Percentiles rank a stretch among this genome's conserved stretches.
Conservation (phyloP, 805 yeast species). For the Candida suzukii region DNA sequence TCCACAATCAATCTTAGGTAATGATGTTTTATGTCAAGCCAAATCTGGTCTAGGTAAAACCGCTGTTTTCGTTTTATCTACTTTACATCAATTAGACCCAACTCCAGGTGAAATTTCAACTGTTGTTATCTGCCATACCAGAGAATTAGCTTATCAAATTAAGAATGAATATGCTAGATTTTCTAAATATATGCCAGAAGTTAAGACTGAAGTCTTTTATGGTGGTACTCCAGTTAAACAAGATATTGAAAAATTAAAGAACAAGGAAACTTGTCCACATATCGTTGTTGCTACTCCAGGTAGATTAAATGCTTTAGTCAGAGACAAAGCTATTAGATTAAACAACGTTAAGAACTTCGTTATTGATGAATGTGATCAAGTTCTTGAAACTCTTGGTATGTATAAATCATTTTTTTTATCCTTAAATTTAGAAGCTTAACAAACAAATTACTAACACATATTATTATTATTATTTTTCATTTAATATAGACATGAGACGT, state of each 20-base stretch:
- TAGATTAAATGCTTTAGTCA: constrained; percentile 87
- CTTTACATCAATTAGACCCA: constrained; percentile 95
- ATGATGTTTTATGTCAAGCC: constrained; percentile 97
- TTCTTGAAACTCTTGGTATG: constrained; percentile 54
- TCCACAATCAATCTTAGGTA: constrained; percentile 96
- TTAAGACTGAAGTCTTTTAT: constrained; percentile 91
- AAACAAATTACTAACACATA: not conserved
- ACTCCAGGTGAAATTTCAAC: constrained; percentile 95
- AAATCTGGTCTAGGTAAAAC: constrained; percentile 99
- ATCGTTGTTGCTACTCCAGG: constrained; percentile 98
- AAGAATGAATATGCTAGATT: constrained; percentile 95
- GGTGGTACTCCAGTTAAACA: constrained; percentile 88
- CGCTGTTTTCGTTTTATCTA: constrained; percentile 93
- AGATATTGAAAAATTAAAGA: constrained; percentile 82
- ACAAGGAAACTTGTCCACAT: constrained; percentile 93
- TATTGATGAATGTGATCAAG: constrained; percentile 98
- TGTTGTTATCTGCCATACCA: constrained; percentile 93
- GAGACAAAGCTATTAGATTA: constrained; percentile 83
- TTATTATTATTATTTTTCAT: not conserved
- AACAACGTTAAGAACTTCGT: constrained; percentile 90
- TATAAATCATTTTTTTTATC: constrained; percentile 3
- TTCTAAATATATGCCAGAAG: constrained; percentile 98
- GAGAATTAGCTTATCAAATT: constrained; percentile 98
- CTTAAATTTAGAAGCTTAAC: not conserved
- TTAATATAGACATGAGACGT: constrained; percentile 83